These are phyloP conservation scores for Puccinia coronata DNA, from an alignment of 1,284 basidiomycete genomes.

Conservation along the genomic window DNA sequence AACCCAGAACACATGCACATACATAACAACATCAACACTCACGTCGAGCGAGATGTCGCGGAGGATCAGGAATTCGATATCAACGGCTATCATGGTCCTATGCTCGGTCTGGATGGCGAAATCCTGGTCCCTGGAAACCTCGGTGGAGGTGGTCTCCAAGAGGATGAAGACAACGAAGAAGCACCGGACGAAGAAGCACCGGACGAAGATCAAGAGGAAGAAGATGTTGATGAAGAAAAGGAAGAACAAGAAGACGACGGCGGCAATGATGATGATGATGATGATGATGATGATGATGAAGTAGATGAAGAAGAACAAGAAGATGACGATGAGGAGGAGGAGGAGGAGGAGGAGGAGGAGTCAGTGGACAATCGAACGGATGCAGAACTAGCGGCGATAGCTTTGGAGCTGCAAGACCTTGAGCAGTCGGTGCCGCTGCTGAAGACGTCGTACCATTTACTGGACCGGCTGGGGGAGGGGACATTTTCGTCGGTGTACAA, in stretches of 20 bases:
- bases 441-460: constrained; percentile 71
- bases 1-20: too few species aligned
- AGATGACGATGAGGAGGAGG: constrained; percentile 55
- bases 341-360: constrained; percentile 60
- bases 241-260: constrained; percentile 42
- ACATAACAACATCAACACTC: too few species aligned
- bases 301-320: constrained; percentile 55
- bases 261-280: not conserved
- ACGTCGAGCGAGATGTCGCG: too few species aligned
- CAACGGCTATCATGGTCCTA: too few species aligned
- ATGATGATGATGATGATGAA: not conserved
- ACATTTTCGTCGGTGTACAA: constrained; percentile 99
- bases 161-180: constrained; percentile 1
- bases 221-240: constrained; percentile 51
- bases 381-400: constrained; percentile 58
- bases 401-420: constrained; percentile 67
- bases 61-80: too few species aligned
- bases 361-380: constrained; percentile 61
- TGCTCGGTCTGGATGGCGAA: too few species aligned
- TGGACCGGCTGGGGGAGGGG: constrained; percentile 88
- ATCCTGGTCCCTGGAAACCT: too few species aligned
- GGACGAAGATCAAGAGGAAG: constrained; percentile 45
- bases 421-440: constrained; percentile 67
- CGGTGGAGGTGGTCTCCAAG: too few species aligned
- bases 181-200: not conserved